These are phyloP conservation scores for Aegilops longissima DNA, from an alignment of 176 grass and related monocot genomes.

Conservation along the genomic window DNA sequence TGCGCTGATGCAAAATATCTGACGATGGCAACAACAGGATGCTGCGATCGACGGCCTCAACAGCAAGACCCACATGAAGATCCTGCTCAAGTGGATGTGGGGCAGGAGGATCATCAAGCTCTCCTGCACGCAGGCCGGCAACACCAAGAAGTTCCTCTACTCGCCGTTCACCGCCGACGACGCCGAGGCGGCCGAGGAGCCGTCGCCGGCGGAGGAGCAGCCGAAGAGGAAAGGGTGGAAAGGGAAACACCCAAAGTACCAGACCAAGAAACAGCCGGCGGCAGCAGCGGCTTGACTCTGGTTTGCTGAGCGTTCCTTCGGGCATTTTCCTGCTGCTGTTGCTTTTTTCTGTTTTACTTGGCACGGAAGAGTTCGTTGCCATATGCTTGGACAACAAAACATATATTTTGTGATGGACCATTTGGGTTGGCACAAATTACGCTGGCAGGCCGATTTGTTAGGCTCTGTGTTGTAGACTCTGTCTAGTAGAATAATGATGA, in stretches of 20 bases:
- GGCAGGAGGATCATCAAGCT: conserved; percentile 8
- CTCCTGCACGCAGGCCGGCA: not conserved
- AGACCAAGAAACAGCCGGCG: not conserved
- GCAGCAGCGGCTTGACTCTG: not conserved
- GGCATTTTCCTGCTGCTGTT: not conserved
- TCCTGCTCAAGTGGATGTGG: conserved; percentile 20
- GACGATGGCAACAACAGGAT: not conserved
- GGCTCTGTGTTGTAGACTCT: not conserved
- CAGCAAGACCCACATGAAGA: conserved; percentile 19
- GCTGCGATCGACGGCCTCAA: not conserved
- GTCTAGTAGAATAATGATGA: conserved; percentile 6
- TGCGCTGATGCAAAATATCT: not conserved
- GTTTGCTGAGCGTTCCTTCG: not conserved
- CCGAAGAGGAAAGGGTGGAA: not conserved
- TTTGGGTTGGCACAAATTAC: not conserved
- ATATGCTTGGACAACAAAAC: too few relatives aligned
- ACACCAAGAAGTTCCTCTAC: conserved; percentile 10
- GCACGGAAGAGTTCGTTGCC: not conserved
- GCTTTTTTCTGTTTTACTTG: not conserved
- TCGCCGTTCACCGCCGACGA: not conserved
- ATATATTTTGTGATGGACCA: not conserved
- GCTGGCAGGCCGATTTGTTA: too few relatives aligned
- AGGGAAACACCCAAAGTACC: conserved; percentile 17
- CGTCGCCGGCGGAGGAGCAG: not conserved
- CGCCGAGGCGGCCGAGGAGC: not conserved